Conservation (phyloP, 768 basidiomycete species). For the Suillus fuscotomentosus region DNA sequence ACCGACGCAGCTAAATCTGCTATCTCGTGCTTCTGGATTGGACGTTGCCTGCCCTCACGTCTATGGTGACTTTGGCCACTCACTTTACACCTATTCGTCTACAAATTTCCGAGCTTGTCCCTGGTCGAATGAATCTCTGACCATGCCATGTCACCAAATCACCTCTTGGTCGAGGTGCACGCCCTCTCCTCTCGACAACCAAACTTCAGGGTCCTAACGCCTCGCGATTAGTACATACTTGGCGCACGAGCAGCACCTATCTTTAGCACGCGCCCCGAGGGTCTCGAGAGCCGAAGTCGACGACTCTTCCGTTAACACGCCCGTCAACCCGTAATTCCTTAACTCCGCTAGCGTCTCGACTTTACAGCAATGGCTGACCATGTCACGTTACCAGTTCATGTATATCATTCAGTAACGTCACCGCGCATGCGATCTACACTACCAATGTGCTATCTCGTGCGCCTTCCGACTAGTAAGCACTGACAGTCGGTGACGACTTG, state of each 20-base stretch:
- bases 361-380: not conserved
- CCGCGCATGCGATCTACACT: not conserved
- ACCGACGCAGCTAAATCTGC: not conserved
- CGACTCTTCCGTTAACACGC: not conserved
- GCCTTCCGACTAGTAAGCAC: not conserved
- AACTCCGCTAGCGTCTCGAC: not conserved
- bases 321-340: not conserved
- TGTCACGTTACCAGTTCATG: not conserved
- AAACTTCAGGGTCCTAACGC: not conserved
- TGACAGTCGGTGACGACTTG: not conserved
- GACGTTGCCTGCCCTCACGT: not conserved
- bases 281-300: not conserved
- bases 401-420: not conserved
- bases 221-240: not conserved
- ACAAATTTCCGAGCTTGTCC: not conserved
- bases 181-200: not conserved
- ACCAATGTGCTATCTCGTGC: no score
- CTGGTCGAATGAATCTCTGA: not conserved
- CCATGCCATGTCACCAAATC: not conserved
- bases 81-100: not conserved
- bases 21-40: not conserved
- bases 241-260: not conserved
- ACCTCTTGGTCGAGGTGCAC: not conserved
- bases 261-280: not conserved
- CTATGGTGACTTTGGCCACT: not conserved